These are phyloP conservation scores for Plasmodium vinckei DNA, from an alignment of 169 alveolate genomes.

Conservation along the genomic window DNA sequence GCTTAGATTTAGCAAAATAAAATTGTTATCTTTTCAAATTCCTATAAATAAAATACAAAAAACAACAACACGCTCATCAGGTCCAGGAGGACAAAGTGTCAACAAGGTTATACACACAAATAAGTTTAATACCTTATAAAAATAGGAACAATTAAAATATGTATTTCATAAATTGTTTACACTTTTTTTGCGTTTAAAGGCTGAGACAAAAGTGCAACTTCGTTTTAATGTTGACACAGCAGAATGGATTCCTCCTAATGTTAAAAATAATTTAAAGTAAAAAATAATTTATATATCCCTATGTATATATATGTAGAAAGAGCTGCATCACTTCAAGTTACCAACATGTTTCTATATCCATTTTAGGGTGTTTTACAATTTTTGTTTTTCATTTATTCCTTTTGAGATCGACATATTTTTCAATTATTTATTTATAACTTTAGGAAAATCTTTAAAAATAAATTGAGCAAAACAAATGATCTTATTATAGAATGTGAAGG, in stretches of 20 bases:
- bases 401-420: background rate
- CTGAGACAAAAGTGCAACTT: conserved; percentile 86
- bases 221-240: conserved; percentile 82
- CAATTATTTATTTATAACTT: background rate
- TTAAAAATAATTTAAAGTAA: conserved; percentile 82
- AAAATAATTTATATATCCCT: background rate
- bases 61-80: conserved; percentile 82
- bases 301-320: too few relatives aligned
- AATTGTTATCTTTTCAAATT: conserved; percentile 45
- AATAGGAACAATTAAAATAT: background rate
- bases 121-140: background rate
- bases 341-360: background rate
- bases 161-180: background rate
- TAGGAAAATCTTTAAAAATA: conserved; percentile 40
- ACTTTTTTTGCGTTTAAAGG: conserved; percentile 47
- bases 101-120: conserved; percentile 78
- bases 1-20: conserved; percentile 40
- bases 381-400: background rate
- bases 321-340: too few relatives aligned
- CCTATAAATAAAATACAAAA: conserved; percentile 54
- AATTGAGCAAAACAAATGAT: conserved; percentile 46
- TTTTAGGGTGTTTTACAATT: background rate
- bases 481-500: conserved; percentile 70
- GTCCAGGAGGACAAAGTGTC: conserved; percentile 89
- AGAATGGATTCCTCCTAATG: conserved; percentile 79